Evolutionary conservation across 441 rosid species (phyloP).

Genomic region (Arabidopsis hybrid): DNA sequence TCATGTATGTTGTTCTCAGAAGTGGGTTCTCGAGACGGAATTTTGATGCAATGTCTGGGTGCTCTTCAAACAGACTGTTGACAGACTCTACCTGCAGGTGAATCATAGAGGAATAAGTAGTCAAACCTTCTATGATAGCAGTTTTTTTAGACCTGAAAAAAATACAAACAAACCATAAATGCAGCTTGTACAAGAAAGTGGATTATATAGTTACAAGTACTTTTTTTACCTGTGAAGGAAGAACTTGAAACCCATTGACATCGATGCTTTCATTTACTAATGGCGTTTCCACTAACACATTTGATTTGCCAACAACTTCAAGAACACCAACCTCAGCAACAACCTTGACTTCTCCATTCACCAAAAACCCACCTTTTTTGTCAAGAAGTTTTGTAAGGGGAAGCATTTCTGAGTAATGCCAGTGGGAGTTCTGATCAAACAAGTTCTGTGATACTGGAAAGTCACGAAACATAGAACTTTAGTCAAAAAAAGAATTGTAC

Average conservation of each 20-base stretch:
- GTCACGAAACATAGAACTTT: not conserved
- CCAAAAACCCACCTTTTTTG: not conserved
- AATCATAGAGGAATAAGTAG: not conserved
- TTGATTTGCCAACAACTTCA: not conserved
- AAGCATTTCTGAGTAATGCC: not conserved
- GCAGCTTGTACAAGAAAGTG: too few species aligned
- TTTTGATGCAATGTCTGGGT: not conserved
- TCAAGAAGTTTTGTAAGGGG: not conserved
- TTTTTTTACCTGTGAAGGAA: not conserved
- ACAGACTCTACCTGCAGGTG: conserved; percentile 1
- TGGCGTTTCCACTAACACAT: not conserved
- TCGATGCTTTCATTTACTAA: not conserved
- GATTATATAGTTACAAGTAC: not conserved
- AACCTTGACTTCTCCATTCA: conserved; percentile 5
- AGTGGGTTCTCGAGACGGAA: not conserved
- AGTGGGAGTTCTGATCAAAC: not conserved
- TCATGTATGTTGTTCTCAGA: not conserved
- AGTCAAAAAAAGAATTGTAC: not conserved
- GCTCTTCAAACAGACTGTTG: not conserved
- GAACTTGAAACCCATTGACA: conserved; percentile 1
- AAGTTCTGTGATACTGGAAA: not conserved
- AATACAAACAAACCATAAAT: too few species aligned
- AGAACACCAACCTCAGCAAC: conserved; percentile 2
- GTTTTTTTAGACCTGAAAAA: too few species aligned
- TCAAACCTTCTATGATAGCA: too few species aligned